Conservation (phyloP, 2,329 filamentous ascomycete species). For the Exserohilum rostratum region DNA sequence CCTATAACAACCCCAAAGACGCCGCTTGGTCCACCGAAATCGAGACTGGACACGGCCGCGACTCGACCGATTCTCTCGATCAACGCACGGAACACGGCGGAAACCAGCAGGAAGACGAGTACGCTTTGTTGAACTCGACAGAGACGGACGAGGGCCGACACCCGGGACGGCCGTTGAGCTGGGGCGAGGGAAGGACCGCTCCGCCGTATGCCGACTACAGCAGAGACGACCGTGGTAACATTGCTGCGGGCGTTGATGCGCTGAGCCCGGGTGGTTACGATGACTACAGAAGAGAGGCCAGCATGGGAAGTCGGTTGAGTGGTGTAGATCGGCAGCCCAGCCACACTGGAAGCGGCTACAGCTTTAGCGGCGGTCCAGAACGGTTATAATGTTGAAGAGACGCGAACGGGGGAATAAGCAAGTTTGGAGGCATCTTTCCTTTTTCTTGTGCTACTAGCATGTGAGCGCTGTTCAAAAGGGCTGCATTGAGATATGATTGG, state of each 20-base stretch:
- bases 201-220: slow-evolving; percentile 45
- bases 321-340: slow-evolving; percentile 16
- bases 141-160: slow-evolving; percentile 50
- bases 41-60: slow-evolving; percentile 45
- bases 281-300: slow-evolving; percentile 38
- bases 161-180: slow-evolving; percentile 49
- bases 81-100: slow-evolving; percentile 48
- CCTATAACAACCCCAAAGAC: slow-evolving; percentile 41
- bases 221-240: slow-evolving; percentile 12
- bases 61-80: slow-evolving; percentile 51
- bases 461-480: background rate
- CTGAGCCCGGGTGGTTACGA: slow-evolving; percentile 45
- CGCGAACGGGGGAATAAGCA: background rate
- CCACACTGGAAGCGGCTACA: slow-evolving; percentile 30
- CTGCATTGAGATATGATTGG: background rate
- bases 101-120: slow-evolving; percentile 58
- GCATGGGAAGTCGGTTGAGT: background rate
- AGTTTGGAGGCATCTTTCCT: background rate
- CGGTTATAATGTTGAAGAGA: background rate
- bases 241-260: slow-evolving; percentile 31
- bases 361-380: slow-evolving; percentile 18
- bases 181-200: slow-evolving; percentile 46
- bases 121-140: slow-evolving; percentile 55
- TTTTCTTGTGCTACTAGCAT: background rate
- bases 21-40: slow-evolving; percentile 53